These are phyloP conservation scores for Backusella parvicylindrica DNA, from an alignment of 192 early-diverging fungal species.

Conservation along the genomic window DNA sequence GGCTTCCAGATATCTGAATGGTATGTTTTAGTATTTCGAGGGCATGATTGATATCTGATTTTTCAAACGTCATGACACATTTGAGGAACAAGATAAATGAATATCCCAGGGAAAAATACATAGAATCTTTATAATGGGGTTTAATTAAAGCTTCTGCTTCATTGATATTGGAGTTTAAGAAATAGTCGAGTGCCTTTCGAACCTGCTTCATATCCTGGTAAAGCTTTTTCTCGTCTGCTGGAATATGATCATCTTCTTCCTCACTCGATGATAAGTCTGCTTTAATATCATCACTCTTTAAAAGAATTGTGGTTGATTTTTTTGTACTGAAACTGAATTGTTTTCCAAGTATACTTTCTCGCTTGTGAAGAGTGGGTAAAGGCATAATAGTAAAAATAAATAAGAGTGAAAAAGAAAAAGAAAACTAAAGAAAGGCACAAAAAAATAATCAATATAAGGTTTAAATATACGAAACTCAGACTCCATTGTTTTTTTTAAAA, in stretches of 20 bases:
- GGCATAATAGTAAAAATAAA: background rate
- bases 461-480: background rate
- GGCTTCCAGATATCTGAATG: constrained; percentile 54
- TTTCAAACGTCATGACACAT: constrained; percentile 79
- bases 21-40: constrained; percentile 59
- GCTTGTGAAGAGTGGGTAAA: background rate
- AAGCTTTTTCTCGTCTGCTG: background rate
- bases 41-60: constrained; percentile 60
- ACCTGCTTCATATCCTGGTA: constrained; percentile 37
- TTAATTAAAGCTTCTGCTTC: constrained; percentile 61
- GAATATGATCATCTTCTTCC: background rate
- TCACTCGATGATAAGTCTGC: background rate
- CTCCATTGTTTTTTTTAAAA: background rate
- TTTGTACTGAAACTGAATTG: background rate
- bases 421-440: background rate
- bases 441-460: background rate
- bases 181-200: constrained; percentile 63
- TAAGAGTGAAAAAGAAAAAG: background rate
- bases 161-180: constrained; percentile 72
- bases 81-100: constrained; percentile 67
- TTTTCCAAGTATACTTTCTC: background rate
- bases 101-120: constrained; percentile 73
- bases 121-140: constrained; percentile 34
- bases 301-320: background rate
- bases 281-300: background rate